phyloP scores from a whole-genome alignment of 1,284 basidiomycete species.

The Naganishia sp. region DNA sequence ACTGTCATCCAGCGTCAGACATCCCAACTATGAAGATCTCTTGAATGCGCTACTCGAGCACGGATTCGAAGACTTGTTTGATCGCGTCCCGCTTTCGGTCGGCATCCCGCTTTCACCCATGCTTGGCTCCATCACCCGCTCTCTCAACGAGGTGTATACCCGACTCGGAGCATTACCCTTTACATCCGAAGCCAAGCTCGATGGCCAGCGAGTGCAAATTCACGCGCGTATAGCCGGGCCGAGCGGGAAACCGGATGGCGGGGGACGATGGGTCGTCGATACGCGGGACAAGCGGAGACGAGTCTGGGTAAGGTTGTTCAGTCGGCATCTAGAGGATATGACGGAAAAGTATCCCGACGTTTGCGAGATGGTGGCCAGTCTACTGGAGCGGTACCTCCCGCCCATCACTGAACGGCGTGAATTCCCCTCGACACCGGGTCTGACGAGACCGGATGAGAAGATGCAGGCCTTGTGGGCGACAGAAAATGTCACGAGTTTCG shows the following conservation, averaged over 20 bases:
- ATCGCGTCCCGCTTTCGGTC: slow-evolving; percentile 71
- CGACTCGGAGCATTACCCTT: slow-evolving; percentile 69
- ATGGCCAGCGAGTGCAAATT: slow-evolving; percentile 84
- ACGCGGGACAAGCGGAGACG: slow-evolving; percentile 55
- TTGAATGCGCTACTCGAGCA: slow-evolving; percentile 64
- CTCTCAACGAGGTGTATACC: slow-evolving; percentile 77
- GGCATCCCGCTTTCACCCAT: slow-evolving; percentile 62
- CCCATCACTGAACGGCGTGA: slow-evolving; percentile 34
- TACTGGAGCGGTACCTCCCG: slow-evolving; percentile 48
- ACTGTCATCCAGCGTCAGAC: slow-evolving; percentile 60
- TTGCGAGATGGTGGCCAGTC: slow-evolving; percentile 59
- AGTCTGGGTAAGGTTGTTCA: slow-evolving; percentile 71
- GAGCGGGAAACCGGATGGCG: slow-evolving; percentile 50
- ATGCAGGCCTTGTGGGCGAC: slow-evolving; percentile 42
- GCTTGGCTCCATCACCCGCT: slow-evolving; percentile 65
- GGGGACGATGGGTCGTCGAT: slow-evolving; percentile 52
- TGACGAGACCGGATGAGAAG: slow-evolving; percentile 37
- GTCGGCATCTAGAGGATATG: slow-evolving; percentile 89
- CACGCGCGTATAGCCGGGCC: slow-evolving; percentile 60
- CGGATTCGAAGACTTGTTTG: slow-evolving; percentile 64
- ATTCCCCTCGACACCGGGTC: slow-evolving; percentile 39
- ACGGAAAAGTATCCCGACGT: slow-evolving; percentile 93
- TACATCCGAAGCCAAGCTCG: slow-evolving; percentile 78
- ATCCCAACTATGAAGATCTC: slow-evolving; percentile 84
- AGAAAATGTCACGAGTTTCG: slow-evolving; percentile 67